phyloP scores from a whole-genome alignment of 441 rosid species.

The Eruca vesicaria region DNA sequence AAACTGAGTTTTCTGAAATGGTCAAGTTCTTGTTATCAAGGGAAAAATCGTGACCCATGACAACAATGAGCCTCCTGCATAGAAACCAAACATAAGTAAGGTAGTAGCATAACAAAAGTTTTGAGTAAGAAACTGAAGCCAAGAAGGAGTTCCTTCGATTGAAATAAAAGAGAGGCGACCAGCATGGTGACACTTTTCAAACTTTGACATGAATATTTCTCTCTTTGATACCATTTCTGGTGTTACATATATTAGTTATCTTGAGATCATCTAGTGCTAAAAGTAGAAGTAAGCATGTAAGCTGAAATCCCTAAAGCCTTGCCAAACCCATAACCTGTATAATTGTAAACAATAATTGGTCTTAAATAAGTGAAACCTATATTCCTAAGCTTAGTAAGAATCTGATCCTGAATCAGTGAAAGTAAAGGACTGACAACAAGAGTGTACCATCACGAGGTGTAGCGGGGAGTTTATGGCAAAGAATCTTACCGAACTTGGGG shows the following conservation, averaged over 20 bases:
- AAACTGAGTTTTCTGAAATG: conserved; percentile 85
- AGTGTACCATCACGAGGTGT: too few species aligned
- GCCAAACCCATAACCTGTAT: conserved; percentile 88
- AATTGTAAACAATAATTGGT: background rate
- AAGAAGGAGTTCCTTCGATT: conserved; percentile 63
- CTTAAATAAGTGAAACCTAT: too few species aligned
- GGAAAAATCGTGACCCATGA: conserved; percentile 98
- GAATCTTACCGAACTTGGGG: too few species aligned
- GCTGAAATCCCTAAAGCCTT: conserved; percentile 80
- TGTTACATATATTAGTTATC: conserved; percentile 88
- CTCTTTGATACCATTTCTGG: conserved; percentile 97
- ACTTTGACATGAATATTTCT: conserved; percentile 97
- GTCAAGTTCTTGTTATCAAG: conserved; percentile 95
- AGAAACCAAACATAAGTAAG: conserved; percentile 19
- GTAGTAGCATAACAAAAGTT: too few species aligned
- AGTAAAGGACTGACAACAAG: too few species aligned
- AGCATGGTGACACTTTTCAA: conserved; percentile 78
- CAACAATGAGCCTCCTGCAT: conserved; percentile 99
- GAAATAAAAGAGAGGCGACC: conserved; percentile 81
- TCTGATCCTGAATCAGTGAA: too few species aligned
- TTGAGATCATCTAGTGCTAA: too few species aligned
- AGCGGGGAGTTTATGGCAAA: too few species aligned
- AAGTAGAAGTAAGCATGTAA: conserved; percentile 75
- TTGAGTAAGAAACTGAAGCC: background rate
- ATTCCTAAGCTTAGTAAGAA: too few species aligned